A percentile compares a stretch with the other conserved stretches of the same genome.
phyloP scores from a whole-genome alignment of 768 basidiomycete genomes.

The Tulasnella calospora region DNA sequence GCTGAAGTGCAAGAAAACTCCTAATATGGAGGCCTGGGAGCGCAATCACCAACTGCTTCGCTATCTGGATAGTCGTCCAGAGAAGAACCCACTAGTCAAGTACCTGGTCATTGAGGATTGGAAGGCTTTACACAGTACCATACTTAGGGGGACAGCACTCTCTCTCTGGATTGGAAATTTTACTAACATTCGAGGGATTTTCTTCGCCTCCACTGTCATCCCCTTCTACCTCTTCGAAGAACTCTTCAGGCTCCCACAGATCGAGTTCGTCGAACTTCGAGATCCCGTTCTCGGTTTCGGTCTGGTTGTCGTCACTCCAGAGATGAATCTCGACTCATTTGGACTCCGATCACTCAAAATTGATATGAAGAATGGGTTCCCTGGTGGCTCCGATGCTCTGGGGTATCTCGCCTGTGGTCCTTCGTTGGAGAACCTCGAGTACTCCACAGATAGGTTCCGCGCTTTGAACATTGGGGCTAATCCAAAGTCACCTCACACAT shows the following conservation, averaged over 20 bases:
- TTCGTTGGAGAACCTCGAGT: no score
- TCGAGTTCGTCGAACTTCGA: background rate
- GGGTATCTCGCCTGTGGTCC: background rate
- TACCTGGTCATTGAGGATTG: background rate
- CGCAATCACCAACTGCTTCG: background rate
- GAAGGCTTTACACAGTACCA: background rate
- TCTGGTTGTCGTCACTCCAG: no score
- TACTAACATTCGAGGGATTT: background rate
- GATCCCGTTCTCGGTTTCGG: background rate
- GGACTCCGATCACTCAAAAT: background rate
- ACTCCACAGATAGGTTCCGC: no score
- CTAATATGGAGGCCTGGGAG: background rate
- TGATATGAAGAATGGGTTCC: background rate
- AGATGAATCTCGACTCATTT: background rate
- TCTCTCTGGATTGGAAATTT: background rate
- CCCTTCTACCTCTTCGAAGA: background rate
- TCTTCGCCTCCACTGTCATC: background rate
- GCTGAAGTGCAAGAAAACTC: background rate
- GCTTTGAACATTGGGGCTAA: no score
- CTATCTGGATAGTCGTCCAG: background rate
- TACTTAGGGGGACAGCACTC: background rate
- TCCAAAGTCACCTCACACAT: no score
- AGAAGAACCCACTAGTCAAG: background rate
- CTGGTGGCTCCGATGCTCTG: background rate
- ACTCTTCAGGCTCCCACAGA: background rate